Evolutionary conservation across 768 basidiomycete species (phyloP).

Genomic region (Mycena sanguinolenta): DNA sequence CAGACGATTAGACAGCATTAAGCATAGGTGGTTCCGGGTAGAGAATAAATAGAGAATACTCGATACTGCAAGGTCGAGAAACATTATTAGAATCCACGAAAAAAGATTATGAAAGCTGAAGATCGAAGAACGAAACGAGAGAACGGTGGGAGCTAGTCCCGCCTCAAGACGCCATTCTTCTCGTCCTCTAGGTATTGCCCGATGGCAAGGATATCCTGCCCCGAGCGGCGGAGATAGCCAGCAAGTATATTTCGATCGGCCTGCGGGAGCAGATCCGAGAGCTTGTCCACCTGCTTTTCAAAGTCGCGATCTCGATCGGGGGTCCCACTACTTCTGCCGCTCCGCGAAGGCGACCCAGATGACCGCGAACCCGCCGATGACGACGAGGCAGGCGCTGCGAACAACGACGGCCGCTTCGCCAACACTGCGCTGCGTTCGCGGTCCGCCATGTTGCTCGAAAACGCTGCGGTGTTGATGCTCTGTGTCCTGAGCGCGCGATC

Average conservation of each 20-base stretch:
- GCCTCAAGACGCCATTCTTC: conserved; percentile 74
- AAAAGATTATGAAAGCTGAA: conserved; percentile 31
- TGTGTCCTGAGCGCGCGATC: conserved; percentile 68
- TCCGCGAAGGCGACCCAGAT: conserved; percentile 11
- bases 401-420: conserved; percentile 54
- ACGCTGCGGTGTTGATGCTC: conserved; percentile 64
- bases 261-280: conserved; percentile 78
- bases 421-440: conserved; percentile 39
- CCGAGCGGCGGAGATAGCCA: conserved; percentile 79
- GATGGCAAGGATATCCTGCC: conserved; percentile 88
- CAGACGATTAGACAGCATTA: conserved; percentile 30
- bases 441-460: conserved; percentile 44
- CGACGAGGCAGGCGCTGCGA: conserved; percentile 38
- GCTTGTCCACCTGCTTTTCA: conserved; percentile 75
- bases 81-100: conserved; percentile 22
- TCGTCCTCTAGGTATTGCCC: conserved; percentile 90
- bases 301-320: conserved; percentile 60
- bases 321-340: background rate
- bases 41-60: conserved; percentile 25
- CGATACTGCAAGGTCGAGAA: background rate
- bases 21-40: conserved; percentile 3
- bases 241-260: conserved; percentile 77
- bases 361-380: conserved; percentile 13
- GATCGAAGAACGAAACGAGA: background rate
- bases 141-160: conserved; percentile 40